These are phyloP conservation scores for Trichophyton equinum DNA, from an alignment of 2,329 filamentous ascomycete species.

Conservation along the genomic window DNA sequence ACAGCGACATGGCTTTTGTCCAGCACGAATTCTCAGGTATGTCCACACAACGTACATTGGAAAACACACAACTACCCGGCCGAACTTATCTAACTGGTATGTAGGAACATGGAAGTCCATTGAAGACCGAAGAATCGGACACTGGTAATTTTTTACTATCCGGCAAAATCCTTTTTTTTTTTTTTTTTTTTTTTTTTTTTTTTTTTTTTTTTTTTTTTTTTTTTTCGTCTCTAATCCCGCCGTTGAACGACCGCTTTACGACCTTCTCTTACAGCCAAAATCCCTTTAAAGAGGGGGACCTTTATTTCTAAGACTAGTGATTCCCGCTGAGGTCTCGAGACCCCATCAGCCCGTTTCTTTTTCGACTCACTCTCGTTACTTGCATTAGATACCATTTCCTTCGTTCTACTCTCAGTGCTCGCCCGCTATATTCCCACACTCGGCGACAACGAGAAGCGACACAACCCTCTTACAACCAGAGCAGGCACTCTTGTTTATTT, in stretches of 20 bases:
- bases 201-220: background rate
- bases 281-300: background rate
- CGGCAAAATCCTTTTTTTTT: background rate
- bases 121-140: conserved; percentile 55
- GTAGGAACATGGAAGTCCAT: conserved; percentile 67
- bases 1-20: conserved; percentile 94
- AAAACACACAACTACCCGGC: background rate
- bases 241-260: background rate
- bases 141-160: background rate
- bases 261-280: background rate
- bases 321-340: background rate
- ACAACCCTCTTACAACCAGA: background rate
- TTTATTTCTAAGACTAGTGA: background rate
- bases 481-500: background rate
- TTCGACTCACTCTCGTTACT: background rate
- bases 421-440: background rate
- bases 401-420: too few relatives aligned
- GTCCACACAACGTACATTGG: background rate
- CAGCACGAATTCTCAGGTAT: conserved; percentile 91
- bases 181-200: background rate
- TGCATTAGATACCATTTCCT: background rate
- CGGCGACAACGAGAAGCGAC: background rate
- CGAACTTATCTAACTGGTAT: background rate
- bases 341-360: background rate
- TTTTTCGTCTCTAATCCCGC: background rate